Percentiles rank a stretch among this genome's conserved stretches.
phyloP scores from a whole-genome alignment of 371 early-diverging fungal species.

The Mucor racemosus region DNA sequence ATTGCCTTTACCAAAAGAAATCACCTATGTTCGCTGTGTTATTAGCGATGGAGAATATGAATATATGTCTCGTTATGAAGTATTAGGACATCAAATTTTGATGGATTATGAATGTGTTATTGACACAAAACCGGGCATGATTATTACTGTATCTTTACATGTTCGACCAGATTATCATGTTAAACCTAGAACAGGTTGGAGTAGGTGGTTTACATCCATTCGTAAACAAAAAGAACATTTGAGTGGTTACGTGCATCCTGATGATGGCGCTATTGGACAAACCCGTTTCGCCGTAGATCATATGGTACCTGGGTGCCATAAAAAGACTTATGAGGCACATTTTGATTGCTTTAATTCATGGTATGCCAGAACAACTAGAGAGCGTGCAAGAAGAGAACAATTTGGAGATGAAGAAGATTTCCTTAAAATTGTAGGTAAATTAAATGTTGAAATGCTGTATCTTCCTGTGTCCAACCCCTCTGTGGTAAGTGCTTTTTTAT shows the following conservation, averaged over 20 bases:
- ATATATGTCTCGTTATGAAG: conserved; percentile 42
- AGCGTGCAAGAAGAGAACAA: conserved; percentile 37
- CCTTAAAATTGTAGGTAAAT: conserved; percentile 44
- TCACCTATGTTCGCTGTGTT: conserved; percentile 44
- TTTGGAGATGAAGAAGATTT: conserved; percentile 44
- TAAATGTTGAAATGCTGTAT: conserved; percentile 47
- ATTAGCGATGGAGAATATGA: conserved; percentile 47
- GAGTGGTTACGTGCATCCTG: conserved; percentile 45
- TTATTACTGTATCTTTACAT: conserved; percentile 50
- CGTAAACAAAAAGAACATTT: conserved; percentile 45
- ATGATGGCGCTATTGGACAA: conserved; percentile 53
- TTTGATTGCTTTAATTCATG: conserved; percentile 56
- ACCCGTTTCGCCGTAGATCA: conserved; percentile 48
- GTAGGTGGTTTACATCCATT: conserved; percentile 33
- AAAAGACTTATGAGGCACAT: conserved; percentile 36
- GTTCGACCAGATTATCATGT: conserved; percentile 53
- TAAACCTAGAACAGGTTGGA: conserved; percentile 40
- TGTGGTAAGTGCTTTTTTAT: conserved; percentile 26
- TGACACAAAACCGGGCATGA: conserved; percentile 46
- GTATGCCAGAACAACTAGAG: conserved; percentile 35
- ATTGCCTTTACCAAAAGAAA: conserved; percentile 40
- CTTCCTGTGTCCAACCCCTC: conserved; percentile 39
- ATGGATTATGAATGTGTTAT: conserved; percentile 53
- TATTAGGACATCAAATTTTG: conserved; percentile 36
- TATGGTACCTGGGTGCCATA: conserved; percentile 49